Evolutionary conservation across 768 basidiomycete species (phyloP).

Genomic region (Zangia roseola): DNA sequence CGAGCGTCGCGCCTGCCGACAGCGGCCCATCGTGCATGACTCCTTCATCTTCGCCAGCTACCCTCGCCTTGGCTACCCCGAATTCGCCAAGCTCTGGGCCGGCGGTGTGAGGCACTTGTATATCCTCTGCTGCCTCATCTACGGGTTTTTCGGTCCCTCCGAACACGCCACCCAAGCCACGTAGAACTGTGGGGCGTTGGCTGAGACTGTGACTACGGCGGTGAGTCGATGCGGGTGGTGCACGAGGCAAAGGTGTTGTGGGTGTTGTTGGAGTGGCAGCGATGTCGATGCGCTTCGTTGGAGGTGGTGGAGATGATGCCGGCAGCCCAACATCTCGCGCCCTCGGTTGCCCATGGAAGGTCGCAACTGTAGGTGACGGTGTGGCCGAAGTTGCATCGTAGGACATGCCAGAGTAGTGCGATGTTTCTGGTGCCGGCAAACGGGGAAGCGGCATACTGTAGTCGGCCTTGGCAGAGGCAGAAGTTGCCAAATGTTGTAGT

Average conservation of each 20-base stretch:
- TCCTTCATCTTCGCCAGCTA: slow-evolving; percentile 28
- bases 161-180: slow-evolving; percentile 63
- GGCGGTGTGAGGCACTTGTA: slow-evolving; percentile 55
- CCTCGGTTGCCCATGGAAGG: slow-evolving; percentile 62
- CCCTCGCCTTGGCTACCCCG: slow-evolving; percentile 35
- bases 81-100: slow-evolving; percentile 65
- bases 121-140: slow-evolving; percentile 43
- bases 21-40: slow-evolving; percentile 32
- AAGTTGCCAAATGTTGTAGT: slow-evolving; percentile 19
- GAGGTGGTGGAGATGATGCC: slow-evolving; percentile 29
- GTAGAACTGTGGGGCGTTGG: slow-evolving; percentile 57
- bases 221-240: slow-evolving; percentile 78
- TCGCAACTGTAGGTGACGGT: slow-evolving; percentile 56
- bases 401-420: slow-evolving; percentile 79
- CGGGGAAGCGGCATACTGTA: slow-evolving; percentile 83
- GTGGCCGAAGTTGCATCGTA: slow-evolving; percentile 56
- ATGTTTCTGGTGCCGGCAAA: slow-evolving; percentile 76
- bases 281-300: slow-evolving; percentile 33
- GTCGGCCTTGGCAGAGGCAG: slow-evolving; percentile 51
- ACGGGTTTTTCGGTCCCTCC: slow-evolving; percentile 39
- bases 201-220: slow-evolving; percentile 82
- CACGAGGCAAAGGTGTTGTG: slow-evolving; percentile 49
- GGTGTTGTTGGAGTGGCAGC: slow-evolving; percentile 23
- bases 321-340: slow-evolving; percentile 61
- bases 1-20: slow-evolving; percentile 67